Base-by-base conservation (phyloP, 2,329 filamentous ascomycete species). In the Magnaporthiopsis rhizophila region DNA sequence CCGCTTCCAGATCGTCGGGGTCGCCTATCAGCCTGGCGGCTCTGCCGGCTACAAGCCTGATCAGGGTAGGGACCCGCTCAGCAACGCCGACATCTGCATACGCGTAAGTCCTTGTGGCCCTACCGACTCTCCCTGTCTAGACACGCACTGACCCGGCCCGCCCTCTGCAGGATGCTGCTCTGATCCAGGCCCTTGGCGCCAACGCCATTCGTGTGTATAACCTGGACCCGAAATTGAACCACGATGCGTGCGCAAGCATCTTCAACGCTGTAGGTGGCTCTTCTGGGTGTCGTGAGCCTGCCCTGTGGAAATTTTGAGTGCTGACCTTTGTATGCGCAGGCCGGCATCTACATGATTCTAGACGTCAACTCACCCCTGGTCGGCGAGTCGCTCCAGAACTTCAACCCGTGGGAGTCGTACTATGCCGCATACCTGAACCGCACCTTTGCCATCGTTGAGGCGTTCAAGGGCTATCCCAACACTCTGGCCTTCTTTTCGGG, bases 401-500 rank as follows among this genome's bases (percentile, higher is more conserved):
- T 68, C 30, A 74, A 83, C 66, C 86, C 86, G 30, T 85, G 82
- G 82, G 78, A 79, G 61, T 84, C 63, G 65, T 89, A 89, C 78
- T 82, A 85, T 71, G 77, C 75, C 62, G 74, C 73, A 26, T 89
- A 89, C 73, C 76, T 88, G 65, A 88, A 88, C 77, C 83, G 85
- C 68, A 88, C 85, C 57, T 89, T 89, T 72, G 84, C 84, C 66
- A 80, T 89, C 61, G 85, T 88, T 32, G 86, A 89, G 77, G 84
- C 85, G 56, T 89, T 89, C 78, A 84, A 84, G 78, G 79, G 77
- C 76, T 89, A 88, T 72, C 85, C 85, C 71, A 89, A 89, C 77
- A 86, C 85, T 13, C 78, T 88, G n/a, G 79, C 83, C 65, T 92
- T 89, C 83, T 92, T 92, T 80, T 87, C 89, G 59, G 89, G 86